Conservation (phyloP, 2,329 filamentous ascomycete species). For the Leptographium galeiforme region DNA sequence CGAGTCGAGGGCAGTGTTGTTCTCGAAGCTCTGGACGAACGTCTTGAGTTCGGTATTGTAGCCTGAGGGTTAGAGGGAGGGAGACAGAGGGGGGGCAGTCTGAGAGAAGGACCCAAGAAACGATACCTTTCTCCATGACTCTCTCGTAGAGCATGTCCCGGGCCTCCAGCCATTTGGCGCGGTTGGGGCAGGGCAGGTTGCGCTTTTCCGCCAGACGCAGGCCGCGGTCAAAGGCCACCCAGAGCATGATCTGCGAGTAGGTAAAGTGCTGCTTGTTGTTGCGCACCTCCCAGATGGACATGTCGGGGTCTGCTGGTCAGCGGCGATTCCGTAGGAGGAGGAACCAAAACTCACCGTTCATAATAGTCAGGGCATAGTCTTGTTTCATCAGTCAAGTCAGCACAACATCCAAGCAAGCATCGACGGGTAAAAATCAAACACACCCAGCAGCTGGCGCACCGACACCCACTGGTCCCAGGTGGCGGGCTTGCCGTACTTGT, state of each 20-base stretch:
- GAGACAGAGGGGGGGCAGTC: too few relatives aligned
- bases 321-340: neutral
- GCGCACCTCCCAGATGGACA: conserved; percentile 75
- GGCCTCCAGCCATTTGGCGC: conserved; percentile 49
- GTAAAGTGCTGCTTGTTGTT: conserved; percentile 65
- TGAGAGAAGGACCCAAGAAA: neutral
- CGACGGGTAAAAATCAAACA: conserved; percentile 4
- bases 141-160: conserved; percentile 60
- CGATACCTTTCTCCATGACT: conserved; percentile 55
- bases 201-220: conserved; percentile 62
- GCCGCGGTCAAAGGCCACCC: conserved; percentile 68
- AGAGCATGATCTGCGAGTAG: conserved; percentile 74
- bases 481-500: conserved; percentile 65
- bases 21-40: conserved; percentile 68
- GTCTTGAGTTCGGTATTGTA: conserved; percentile 57
- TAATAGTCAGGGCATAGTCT: conserved; percentile 59
- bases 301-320: conserved; percentile 44
- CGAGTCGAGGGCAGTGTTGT: conserved; percentile 55
- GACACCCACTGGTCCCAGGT: conserved; percentile 66
- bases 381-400: neutral
- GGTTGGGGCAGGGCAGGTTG: conserved; percentile 60
- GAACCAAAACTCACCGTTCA: conserved; percentile 28
- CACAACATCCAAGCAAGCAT: neutral
- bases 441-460: conserved; percentile 51
- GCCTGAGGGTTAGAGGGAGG: conserved; percentile 23